Evolutionary conservation across 2,329 filamentous ascomycete species (phyloP), one percentile per base, ranked within the genome.

Genomic region (Paraphaeosphaeria sporulosa): DNA sequence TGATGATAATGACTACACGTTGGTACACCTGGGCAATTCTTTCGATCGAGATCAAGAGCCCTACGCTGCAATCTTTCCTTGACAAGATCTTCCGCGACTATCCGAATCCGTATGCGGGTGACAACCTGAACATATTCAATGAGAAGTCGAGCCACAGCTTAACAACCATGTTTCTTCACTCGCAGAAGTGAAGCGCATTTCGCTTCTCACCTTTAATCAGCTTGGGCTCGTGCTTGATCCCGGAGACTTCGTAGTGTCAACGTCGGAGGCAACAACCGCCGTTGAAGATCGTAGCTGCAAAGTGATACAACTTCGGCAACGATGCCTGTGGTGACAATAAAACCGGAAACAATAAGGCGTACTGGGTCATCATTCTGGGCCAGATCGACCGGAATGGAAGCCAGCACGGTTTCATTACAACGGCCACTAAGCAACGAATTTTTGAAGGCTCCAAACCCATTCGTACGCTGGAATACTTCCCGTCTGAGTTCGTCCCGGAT

Each of bases 51-150:
- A 55, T 55, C 32, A 47, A 55, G 30, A 55, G 53, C 23, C 42
- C 19, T 13, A 40, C 44, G 25, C 30, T 55, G 27, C 42, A 55
- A 17, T 25, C 30, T n/a, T 55, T 48, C 34, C 53, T 55, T 17
- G 43, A 55, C 40, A 48, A 21, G 19, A 48, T 55, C 30, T 55
- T 55, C 43, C 42, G 48, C 12, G 53, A 48, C 43, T 55, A 55
- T 40, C 42, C 44, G n/a, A 48, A 30, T n/a, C 40, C 36, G 21
- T 47, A 47, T 19, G 30, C 53, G 9, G 44, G 40, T 23, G 53
- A 47, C 15, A 47, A 12, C 5, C 53, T 43, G 1, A 40, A 47
- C n/a, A 38, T 43, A 4, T 55, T 55, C n/a, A n/a, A n/a, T n/a
- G n/a, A n/a, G 43, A 55, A 15, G 25, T 38, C 13, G 53, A 55